Percentiles rank a stretch among this genome's conserved stretches.
Conservation (phyloP, 2,329 filamentous ascomycete species). For the Tolypocladium amazonense region DNA sequence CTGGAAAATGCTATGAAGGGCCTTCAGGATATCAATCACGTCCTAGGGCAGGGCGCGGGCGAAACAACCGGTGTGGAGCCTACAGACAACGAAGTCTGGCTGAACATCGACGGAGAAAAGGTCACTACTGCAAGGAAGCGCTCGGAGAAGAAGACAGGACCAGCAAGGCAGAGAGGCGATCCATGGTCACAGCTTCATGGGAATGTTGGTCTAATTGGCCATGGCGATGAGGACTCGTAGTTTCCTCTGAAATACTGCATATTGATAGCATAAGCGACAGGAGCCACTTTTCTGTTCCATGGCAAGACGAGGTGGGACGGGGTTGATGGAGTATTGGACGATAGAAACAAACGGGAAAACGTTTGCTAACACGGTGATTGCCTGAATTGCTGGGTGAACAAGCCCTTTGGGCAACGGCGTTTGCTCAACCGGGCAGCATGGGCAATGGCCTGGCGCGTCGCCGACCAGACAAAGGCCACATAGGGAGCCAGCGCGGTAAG, state of each 20-base stretch:
- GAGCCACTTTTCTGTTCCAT: slow-evolving; percentile 1
- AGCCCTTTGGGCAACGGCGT: no score
- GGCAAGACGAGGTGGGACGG: no score
- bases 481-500: no score
- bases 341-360: no score
- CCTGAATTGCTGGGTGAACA: no score
- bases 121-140: background rate
- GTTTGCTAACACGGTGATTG: no score
- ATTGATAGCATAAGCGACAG: background rate
- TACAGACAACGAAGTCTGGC: slow-evolving; percentile 22
- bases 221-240: slow-evolving; percentile 15
- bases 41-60: slow-evolving; percentile 28
- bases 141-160: slow-evolving; percentile 10
- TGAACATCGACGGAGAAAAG: slow-evolving; percentile 17
- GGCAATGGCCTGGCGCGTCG: no score
- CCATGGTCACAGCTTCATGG: slow-evolving; percentile 43
- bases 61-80: slow-evolving; percentile 10
- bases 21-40: slow-evolving; percentile 36
- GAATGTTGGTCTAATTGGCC: slow-evolving; percentile 39
- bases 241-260: background rate
- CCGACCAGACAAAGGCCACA: no score
- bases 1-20: slow-evolving; percentile 40
- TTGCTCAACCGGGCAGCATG: no score
- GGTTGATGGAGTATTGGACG: no score
- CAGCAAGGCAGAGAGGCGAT: slow-evolving; percentile 16